These are phyloP conservation scores for Solanum boliviense DNA, from an alignment of 257 asterid species.

Conservation along the genomic window DNA sequence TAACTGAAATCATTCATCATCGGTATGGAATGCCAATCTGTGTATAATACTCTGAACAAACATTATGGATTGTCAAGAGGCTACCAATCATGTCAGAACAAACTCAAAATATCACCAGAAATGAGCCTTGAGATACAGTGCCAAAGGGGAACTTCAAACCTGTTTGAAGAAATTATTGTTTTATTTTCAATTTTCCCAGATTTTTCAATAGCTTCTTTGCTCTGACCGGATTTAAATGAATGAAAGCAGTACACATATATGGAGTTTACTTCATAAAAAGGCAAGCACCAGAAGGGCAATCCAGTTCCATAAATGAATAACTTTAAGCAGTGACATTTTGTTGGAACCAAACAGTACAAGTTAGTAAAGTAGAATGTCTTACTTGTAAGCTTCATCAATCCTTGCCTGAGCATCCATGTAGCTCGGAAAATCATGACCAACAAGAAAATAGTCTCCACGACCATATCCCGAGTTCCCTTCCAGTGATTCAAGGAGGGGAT, in stretches of 20 bases:
- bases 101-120: not conserved
- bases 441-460: constrained; percentile 93
- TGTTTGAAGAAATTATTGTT: not conserved
- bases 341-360: not conserved
- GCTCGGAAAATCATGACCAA: constrained; percentile 80
- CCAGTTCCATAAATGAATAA: not conserved
- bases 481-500: constrained; percentile 87
- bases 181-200: not conserved
- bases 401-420: constrained; percentile 84
- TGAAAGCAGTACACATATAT: not conserved
- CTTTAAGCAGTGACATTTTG: not conserved
- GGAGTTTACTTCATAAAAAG: not conserved
- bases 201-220: not conserved
- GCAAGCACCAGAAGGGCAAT: not conserved
- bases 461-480: constrained; percentile 94
- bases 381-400: constrained; percentile 95
- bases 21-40: not conserved
- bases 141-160: not conserved
- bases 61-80: not conserved
- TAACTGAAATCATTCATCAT: not conserved
- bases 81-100: not conserved
- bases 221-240: not conserved
- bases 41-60: not conserved
- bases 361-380: constrained; percentile 16
- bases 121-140: not conserved